phyloP scores from a whole-genome alignment of 2,329 filamentous ascomycete genomes.

The Beauveria caledonica region DNA sequence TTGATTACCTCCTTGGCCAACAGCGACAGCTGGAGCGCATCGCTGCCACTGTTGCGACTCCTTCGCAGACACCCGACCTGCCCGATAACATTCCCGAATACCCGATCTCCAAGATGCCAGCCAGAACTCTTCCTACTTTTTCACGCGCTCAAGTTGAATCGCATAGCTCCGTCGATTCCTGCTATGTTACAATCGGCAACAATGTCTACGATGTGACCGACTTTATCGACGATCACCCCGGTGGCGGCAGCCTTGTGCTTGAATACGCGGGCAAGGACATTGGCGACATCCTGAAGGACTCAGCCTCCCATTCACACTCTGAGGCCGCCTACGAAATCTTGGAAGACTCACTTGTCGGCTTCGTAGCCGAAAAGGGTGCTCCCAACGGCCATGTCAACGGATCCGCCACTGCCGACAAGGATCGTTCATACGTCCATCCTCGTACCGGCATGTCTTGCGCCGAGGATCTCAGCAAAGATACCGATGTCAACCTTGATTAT shows the following conservation, averaged over 20 bases:
- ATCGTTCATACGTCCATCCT: constrained; percentile 37
- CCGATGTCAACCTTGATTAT: constrained; percentile 68
- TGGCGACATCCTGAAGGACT: constrained; percentile 71
- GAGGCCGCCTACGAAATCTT: constrained; percentile 95
- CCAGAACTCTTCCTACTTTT: constrained; percentile 74
- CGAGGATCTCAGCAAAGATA: constrained; percentile 81
- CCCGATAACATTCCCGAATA: background rate
- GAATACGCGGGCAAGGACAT: constrained; percentile 89
- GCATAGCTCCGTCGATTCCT: constrained; percentile 73
- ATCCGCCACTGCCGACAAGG: constrained; percentile 16
- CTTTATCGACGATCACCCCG: constrained; percentile 85
- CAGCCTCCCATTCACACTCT: constrained; percentile 74
- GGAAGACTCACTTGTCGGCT: constrained; percentile 78
- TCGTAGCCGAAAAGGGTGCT: constrained; percentile 54
- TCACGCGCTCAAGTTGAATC: constrained; percentile 70
- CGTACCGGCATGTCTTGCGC: constrained; percentile 83
- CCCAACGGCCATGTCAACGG: constrained; percentile 23
- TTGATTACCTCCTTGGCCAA: background rate
- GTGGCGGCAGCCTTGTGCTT: constrained; percentile 78
- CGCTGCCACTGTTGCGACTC: background rate
- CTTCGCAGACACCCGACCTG: background rate
- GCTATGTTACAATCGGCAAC: constrained; percentile 82
- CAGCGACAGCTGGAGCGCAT: background rate
- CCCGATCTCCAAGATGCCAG: constrained; percentile 52
- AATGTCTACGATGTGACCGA: constrained; percentile 94